Evolutionary conservation across 495 filamentous ascomycete species (phyloP), one percentile per base, ranked within the genome.

Genomic region (Aspergillus conjunctus): DNA sequence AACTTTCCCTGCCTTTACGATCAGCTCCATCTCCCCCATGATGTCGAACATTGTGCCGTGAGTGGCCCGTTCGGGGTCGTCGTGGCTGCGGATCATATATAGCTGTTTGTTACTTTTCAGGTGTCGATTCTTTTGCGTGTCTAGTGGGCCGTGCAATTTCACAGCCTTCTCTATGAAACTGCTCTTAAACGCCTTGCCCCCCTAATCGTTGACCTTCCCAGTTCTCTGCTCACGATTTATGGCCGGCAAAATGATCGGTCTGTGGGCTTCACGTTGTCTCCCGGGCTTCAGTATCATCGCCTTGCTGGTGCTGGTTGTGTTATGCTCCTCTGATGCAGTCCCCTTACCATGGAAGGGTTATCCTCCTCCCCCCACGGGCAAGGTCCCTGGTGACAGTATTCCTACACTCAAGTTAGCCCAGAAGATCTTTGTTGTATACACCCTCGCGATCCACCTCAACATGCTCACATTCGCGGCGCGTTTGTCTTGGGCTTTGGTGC

Each of bases 281-380:
- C 74, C 73, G 17, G 72, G 72, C 33, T 67, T 77, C 51, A 75
- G 74, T 62, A 67, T 77, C n/a, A 62, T 77, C 15, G 63, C 51
- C 1, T 63, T 75, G 37, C 67, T 71, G 10, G 37, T 63, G 4
- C 52, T 69, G n/a, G 17, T 48, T 22, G 51, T 73, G 7, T 51
- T 62, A 9, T 62, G 66, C 17, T 68, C 73, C 15, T 71, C 70
- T 44, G 60, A 71, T n/a, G 63, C 67, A 32, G 48, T 70, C 15
- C 34, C 66, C 15, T 41, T 54, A 2, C 52, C 66, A 33, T 70
- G 69, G 66, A 65, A 58, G 5, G 45, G 15, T 31, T 58, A 61
- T 6, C 65, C 63, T 21, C 34, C 63, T 10, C 53, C 63, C 4
- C 53, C 65, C 32, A 22, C 46, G 20, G 21, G 17, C 15, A 46